A percentile compares a stretch with the other conserved stretches of the same genome.
phyloP scores from a whole-genome alignment of 2,329 filamentous ascomycete species.

The Colletotrichum cordylinicola region DNA sequence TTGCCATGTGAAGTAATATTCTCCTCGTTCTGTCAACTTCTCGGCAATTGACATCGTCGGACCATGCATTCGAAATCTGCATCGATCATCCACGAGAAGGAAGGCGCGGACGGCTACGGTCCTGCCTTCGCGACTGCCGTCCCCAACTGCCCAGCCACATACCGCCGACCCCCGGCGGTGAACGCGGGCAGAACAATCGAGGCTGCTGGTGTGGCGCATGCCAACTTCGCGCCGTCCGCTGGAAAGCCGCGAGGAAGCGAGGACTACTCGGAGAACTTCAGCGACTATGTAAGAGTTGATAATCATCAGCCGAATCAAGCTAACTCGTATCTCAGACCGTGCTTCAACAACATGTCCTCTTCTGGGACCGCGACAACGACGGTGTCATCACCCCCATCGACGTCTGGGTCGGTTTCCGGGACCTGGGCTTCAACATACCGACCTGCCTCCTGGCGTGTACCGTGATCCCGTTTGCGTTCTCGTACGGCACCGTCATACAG shows the following conservation, averaged over 20 bases:
- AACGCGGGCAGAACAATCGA: not conserved
- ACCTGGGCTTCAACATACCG: slow-evolving; percentile 39
- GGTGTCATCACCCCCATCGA: slow-evolving; percentile 40
- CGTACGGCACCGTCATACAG: slow-evolving; percentile 43
- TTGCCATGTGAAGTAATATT: not conserved
- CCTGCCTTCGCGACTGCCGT: not conserved
- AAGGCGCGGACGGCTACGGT: not conserved
- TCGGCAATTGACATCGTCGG: not conserved
- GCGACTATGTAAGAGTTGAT: slow-evolving; percentile 11
- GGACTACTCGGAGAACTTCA: not conserved
- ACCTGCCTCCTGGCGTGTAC: slow-evolving; percentile 40
- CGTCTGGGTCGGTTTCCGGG: slow-evolving; percentile 40
- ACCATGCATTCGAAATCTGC: not conserved
- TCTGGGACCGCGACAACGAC: slow-evolving; percentile 43
- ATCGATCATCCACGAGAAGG: not conserved
- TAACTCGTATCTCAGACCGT: slow-evolving; percentile 26
- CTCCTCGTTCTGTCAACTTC: rapidly evolving
- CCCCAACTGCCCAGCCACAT: not conserved
- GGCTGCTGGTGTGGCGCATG: slow-evolving; percentile 1
- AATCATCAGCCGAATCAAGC: no score
- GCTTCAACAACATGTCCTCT: slow-evolving; percentile 43
- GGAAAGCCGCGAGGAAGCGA: not conserved
- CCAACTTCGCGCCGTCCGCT: not conserved
- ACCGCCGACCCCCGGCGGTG: not conserved
- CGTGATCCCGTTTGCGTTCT: slow-evolving; percentile 45